Base-by-base conservation (phyloP, 2,329 filamentous ascomycete species). In the Fusarium sororula region DNA sequence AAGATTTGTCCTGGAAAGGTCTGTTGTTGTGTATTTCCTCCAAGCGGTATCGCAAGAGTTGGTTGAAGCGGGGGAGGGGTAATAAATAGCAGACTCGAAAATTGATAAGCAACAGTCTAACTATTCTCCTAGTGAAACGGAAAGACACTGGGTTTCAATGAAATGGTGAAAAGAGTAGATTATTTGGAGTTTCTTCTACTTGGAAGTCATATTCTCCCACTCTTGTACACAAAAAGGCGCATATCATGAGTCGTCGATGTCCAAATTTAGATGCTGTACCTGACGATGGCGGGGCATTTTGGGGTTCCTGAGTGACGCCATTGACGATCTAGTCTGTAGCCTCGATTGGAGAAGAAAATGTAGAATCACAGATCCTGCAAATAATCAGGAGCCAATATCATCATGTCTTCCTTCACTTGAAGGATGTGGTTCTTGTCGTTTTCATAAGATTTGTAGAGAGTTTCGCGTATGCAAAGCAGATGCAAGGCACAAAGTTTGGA, bases 241-340 rank as follows among this genome's bases (percentile, higher is more conserved):
- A 63, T 30, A 61, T 74, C 55, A 65, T 69, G 60, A 69, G 61
- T 56, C 59, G 69, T 74, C 37, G 42, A 73, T 69, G 38, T 62
- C 35, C 48, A 59, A n/a, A 65, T 51, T 44, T 30, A 39, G 48
- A 20, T 42, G 35, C 44, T 47, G 56, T 63, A 41, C 42, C 42
- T 69, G 48, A 48, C 26, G 22, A 61, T 59, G 28, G 60, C 47
- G 64, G 72, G 72, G 58, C 44, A 73, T 66, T 51, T 54, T 45
- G 37, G 59, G 59, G 73, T 59, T 59, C 30, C 12, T 20, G 22
- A 60, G 63, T 75, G 66, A 75, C 69, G 62, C 69, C 69, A 75
- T 74, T 53, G 59, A 70, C 69, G 73, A 70, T 70, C 58, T 75
- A 55, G 48, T 37, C 42, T 42, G 15, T 26, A 53, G 47, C 45